Conservation (phyloP, 2,329 filamentous ascomycete genomes). For the Tolypocladium cylindrosporum region DNA sequence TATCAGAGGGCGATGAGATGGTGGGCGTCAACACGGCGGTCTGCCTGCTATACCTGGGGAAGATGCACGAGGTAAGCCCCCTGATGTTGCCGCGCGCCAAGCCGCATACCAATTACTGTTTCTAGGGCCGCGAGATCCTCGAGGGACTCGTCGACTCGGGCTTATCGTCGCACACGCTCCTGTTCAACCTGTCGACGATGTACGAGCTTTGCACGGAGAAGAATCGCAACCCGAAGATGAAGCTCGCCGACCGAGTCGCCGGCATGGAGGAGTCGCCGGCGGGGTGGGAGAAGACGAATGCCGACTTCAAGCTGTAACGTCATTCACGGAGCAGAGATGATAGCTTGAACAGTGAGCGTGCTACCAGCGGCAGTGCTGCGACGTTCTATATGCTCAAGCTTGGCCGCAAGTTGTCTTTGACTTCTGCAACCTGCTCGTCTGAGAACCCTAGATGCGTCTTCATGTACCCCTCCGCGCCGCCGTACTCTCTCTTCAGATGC, state of each 20-base stretch:
- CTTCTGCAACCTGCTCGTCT: background rate
- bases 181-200: slow-evolving; percentile 84
- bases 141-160: slow-evolving; percentile 54
- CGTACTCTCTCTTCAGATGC: background rate
- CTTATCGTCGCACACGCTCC: slow-evolving; percentile 63
- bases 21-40: slow-evolving; percentile 75
- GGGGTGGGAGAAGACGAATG: slow-evolving; percentile 62
- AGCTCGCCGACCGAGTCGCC: slow-evolving; percentile 61
- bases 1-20: slow-evolving; percentile 49
- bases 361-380: no score
- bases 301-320: slow-evolving; percentile 63
- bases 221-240: slow-evolving; percentile 58
- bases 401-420: background rate
- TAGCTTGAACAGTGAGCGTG: background rate
- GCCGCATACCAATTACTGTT: slow-evolving; percentile 5
- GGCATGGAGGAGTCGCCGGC: slow-evolving; percentile 40
- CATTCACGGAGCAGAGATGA: background rate
- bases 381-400: background rate
- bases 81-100: background rate
- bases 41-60: slow-evolving; percentile 71
- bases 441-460: background rate
- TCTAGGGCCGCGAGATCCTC: slow-evolving; percentile 55
- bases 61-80: slow-evolving; percentile 54
- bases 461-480: background rate
- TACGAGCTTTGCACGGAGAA: slow-evolving; percentile 86